Percentiles rank a stretch among this genome's conserved stretches.
phyloP scores from a whole-genome alignment of 139 green algal genomes.

The Closterium sp. region DNA sequence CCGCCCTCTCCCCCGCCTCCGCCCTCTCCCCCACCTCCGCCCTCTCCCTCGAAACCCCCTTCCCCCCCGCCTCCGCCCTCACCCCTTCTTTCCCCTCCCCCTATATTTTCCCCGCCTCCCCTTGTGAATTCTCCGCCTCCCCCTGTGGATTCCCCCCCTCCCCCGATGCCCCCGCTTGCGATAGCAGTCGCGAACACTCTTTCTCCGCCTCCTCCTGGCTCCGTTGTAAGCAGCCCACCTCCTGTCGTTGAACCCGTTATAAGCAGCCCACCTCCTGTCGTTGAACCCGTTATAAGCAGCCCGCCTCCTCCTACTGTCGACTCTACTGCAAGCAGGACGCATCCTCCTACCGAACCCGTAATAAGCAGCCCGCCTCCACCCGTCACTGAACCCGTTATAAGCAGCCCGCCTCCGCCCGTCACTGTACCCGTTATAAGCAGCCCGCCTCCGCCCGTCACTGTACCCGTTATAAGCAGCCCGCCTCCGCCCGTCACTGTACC shows the following conservation, averaged over 20 bases:
- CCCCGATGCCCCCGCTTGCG: not conserved
- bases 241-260: too few relatives aligned
- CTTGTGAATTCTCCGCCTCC: not conserved
- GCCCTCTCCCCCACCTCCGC: too few relatives aligned
- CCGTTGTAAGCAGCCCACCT: not conserved
- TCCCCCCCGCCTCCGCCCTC: too few relatives aligned
- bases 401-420: not conserved
- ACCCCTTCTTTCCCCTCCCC: not conserved
- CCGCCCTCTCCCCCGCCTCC: too few relatives aligned
- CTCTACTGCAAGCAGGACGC: too few relatives aligned
- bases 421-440: not conserved
- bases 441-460: too few relatives aligned
- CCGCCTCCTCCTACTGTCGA: too few relatives aligned
- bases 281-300: too few relatives aligned
- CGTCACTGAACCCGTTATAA: not conserved
- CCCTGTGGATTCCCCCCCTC: not conserved
- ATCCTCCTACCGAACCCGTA: not conserved
- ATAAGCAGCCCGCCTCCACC: not conserved
- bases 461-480: too few relatives aligned
- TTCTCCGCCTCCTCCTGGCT: not conserved
- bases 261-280: too few relatives aligned
- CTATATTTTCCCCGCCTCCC: not conserved
- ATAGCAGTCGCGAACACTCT: not conserved
- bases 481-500: too few relatives aligned
- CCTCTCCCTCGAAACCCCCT: not conserved